phyloP scores from a whole-genome alignment of 2,329 filamentous ascomycete genomes.

The Drechslerella dactyloides region DNA sequence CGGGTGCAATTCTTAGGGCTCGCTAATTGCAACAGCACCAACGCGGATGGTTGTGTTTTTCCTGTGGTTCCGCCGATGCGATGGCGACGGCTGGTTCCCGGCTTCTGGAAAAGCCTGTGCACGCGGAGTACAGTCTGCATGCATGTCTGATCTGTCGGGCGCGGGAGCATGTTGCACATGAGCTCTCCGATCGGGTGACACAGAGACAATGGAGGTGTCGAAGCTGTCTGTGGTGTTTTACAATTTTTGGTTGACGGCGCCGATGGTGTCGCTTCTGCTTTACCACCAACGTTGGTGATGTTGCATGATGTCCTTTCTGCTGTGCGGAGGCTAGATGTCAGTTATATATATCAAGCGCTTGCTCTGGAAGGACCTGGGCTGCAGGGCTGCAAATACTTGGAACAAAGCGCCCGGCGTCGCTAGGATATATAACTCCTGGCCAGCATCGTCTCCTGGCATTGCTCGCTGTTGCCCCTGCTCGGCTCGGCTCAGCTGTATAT shows the following conservation, averaged over 20 bases:
- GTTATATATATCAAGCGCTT: neutral
- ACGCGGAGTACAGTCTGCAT: neutral
- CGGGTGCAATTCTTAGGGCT: neutral
- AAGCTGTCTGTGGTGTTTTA: too few relatives aligned
- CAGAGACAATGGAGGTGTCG: too few relatives aligned
- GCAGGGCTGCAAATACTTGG: neutral
- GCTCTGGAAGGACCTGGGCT: neutral
- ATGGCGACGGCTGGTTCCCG: neutral
- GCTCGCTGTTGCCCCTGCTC: too few relatives aligned
- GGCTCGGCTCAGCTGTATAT: neutral
- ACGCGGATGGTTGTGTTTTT: conserved; percentile 9
- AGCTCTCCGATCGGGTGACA: too few relatives aligned
- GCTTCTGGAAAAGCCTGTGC: neutral
- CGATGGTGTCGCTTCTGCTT: too few relatives aligned
- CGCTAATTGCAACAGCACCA: conserved; percentile 39
- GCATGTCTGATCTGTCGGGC: neutral
- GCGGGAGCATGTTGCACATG: too few relatives aligned
- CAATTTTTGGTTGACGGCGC: too few relatives aligned
- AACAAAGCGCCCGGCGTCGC: neutral
- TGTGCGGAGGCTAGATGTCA: too few relatives aligned
- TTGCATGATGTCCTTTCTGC: too few relatives aligned
- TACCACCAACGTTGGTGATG: too few relatives aligned
- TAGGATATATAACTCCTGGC: neutral
- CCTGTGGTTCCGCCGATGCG: neutral
- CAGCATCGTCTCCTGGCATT: too few relatives aligned